A percentile compares a stretch with the other conserved stretches of the same genome.
These are phyloP conservation scores for Tephrocybe sp. DNA, from an alignment of 768 basidiomycete species.

Conservation along the genomic window DNA sequence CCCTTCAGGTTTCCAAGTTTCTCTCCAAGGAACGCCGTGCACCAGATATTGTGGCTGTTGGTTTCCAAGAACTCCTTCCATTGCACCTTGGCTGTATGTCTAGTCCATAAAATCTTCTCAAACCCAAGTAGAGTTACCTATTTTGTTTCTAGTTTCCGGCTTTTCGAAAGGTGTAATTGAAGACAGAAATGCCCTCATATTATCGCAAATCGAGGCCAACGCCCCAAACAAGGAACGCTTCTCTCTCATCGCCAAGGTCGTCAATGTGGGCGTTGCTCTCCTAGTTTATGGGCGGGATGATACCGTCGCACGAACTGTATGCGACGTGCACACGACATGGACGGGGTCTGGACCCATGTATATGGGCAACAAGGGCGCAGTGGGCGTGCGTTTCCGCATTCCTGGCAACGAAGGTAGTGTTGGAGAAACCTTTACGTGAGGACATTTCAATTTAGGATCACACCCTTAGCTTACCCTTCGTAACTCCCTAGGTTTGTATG, in stretches of 20 bases:
- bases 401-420: constrained; percentile 46
- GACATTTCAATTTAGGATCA: constrained; percentile 15
- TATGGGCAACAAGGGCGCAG: constrained; percentile 96
- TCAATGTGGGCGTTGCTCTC: constrained; percentile 85
- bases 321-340: constrained; percentile 72
- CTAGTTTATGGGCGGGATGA: constrained; percentile 84
- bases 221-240: constrained; percentile 73
- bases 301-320: constrained; percentile 53
- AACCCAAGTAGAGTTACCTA: constrained; percentile 1
- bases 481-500: constrained; percentile 59
- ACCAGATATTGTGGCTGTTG: constrained; percentile 87
- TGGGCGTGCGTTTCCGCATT: constrained; percentile 81
- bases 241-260: constrained; percentile 71
- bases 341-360: constrained; percentile 67
- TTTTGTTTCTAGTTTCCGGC: constrained; percentile 60
- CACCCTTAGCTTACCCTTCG: constrained; percentile 3
- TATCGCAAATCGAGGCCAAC: constrained; percentile 68
- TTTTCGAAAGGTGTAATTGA: constrained; percentile 68
- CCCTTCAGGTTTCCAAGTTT: constrained; percentile 71
- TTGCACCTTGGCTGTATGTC: constrained; percentile 81
- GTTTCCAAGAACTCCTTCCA: constrained; percentile 91
- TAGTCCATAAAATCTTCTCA: background rate
- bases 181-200: constrained; percentile 67
- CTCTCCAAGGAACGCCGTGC: constrained; percentile 60
- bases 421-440: constrained; percentile 86